These are phyloP conservation scores for Alternaria tenuissima DNA, from an alignment of 2,329 filamentous ascomycete species.

Conservation along the genomic window DNA sequence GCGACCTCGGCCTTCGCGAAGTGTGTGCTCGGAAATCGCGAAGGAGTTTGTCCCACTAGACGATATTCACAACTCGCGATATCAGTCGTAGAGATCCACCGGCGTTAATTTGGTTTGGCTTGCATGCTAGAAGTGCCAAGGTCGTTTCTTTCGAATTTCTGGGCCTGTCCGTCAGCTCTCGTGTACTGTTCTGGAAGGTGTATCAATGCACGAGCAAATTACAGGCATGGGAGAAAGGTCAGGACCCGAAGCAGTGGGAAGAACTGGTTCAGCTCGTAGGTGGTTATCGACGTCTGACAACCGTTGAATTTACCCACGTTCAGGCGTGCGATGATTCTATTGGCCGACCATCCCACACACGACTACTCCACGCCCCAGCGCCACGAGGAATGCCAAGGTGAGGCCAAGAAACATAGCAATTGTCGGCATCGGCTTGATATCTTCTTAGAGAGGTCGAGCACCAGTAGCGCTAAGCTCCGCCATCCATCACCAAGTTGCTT, in stretches of 20 bases:
- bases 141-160: background rate
- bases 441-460: background rate
- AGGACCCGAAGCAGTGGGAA: background rate
- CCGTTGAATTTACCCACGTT: slow-evolving; percentile 4
- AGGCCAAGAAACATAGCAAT: background rate
- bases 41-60: background rate
- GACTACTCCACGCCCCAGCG: background rate
- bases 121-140: background rate
- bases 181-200: slow-evolving; percentile 7
- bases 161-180: background rate
- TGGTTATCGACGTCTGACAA: background rate
- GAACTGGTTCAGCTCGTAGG: background rate
- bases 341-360: background rate
- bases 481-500: slow-evolving; percentile 3
- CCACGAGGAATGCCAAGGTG: slow-evolving; percentile 4
- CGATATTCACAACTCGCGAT: background rate
- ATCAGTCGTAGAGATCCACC: background rate
- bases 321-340: background rate
- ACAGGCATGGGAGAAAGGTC: background rate
- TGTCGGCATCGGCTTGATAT: slow-evolving; percentile 9
- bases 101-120: background rate
- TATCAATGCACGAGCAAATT: background rate
- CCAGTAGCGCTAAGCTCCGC: background rate
- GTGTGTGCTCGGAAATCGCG: background rate
- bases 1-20: background rate